Base-by-base conservation (phyloP, 768 basidiomycete genomes). In the Peribolospora kevripleyi region DNA sequence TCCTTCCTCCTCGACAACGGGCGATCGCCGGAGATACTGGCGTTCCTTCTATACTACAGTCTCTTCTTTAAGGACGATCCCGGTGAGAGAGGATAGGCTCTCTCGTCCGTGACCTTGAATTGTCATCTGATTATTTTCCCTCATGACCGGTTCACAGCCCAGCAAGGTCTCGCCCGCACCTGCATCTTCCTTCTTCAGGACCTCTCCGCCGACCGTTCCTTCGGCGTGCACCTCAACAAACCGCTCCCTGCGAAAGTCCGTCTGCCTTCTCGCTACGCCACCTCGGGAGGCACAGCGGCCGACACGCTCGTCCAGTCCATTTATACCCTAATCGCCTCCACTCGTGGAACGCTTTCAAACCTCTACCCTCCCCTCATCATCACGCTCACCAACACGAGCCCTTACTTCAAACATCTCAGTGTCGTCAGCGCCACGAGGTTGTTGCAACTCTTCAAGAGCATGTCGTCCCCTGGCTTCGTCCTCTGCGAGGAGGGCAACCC, bases 401-500 rank as follows among this genome's bases (percentile, higher is more conserved):
- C 91, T 0, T 80, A 84, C 66, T 76, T 93, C 61, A 80, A 79
- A 67, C 76, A 82, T 59, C 71, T 93, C 25, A 79, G 79, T 46
- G 76, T 87, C 50, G 77, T 79, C 41, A 78, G 86, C 9, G 82
- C 87, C 3, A 81, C 83, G 5, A 75, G 84, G 13, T 73, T 98
- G 6, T 65, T 90, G 42, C 87, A 93, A 66, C 74, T 97, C 5
- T 86, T 93, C 68, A 80, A 76, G 39, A 85, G 91, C 0, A 91
- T 98, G 65, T 80, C 86, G 5, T 84, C 81, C 57, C 84, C 93
- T 0, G 70, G 78, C 3, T 95, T 95, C 67, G 70, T 97, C 42
- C 69, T 98, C 14, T 80, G 84, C 3, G 93, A 97, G 59, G 93
- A 95, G 67, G 86, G 90, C 6, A 87, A 95, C 64, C 93, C 93